Evolutionary conservation across 2,329 filamentous ascomycete genomes (phyloP), one percentile per base, ranked within the genome.

Genomic region (Alternaria ethzedia): DNA sequence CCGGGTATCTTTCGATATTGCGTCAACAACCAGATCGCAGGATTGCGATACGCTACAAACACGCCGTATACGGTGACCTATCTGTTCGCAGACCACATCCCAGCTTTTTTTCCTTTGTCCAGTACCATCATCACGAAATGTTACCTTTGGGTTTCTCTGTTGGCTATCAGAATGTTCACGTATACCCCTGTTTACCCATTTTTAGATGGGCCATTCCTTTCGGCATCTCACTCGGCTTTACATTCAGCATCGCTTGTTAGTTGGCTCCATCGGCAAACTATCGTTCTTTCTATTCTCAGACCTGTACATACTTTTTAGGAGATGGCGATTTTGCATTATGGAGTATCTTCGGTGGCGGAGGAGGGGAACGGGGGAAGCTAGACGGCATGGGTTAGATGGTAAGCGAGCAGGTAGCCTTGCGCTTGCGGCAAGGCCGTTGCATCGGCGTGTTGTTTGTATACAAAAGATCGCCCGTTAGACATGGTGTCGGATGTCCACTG

Each of bases 181-280:
- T 73, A 73, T 73, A 73, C 70, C 70, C 70, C 62, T 32, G 61
- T 57, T 65, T 54, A 23, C 30, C 57, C 64, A n/a, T 61, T 59
- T 21, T 41, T 52, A 65, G 56, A 57, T 61, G 59, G 62, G 58
- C 55, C 36, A 57, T 41, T 23, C 20, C 49, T 54, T 45, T 36
- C 20, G 30, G 23, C 23, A 50, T 49, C 41, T 54, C 5, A 21
- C 45, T 49, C 30, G 30, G 52, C 46, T 50, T 15, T 54, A 36
- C 57, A 36, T 43, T 54, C 15, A 41, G 41, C 43, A 44, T 57
- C n/a, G 45, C 20, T 44, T 32, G 41, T 26, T 44, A 41, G 55
- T 49, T 23, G 20, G 13, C 49, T 41, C 49, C 21, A 13, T 36
- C 3, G 49, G 30, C 44, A 45, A 23, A 15, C 13, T 45, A 9